These are phyloP conservation scores for Citrus australasica DNA, from an alignment of 345 rosid genomes.

Conservation along the genomic window DNA sequence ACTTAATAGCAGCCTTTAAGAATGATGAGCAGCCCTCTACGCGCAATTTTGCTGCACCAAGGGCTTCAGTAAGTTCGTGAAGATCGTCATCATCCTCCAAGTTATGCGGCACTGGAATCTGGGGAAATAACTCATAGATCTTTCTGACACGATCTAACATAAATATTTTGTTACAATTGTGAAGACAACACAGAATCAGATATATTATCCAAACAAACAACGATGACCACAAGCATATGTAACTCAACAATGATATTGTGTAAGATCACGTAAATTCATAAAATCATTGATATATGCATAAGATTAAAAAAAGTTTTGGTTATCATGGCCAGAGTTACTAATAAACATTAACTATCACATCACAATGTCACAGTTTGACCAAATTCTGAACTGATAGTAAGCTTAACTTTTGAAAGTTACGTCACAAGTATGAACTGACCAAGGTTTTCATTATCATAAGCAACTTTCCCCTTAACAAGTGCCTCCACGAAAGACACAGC, in stretches of 20 bases:
- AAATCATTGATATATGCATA: background rate
- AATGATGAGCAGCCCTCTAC: constrained; percentile 80
- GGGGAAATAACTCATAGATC: constrained; percentile 81
- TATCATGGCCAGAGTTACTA: background rate
- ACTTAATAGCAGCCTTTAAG: constrained; percentile 88
- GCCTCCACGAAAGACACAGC: constrained; percentile 68
- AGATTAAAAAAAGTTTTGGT: background rate
- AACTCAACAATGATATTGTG: background rate
- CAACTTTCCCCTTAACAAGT: constrained; percentile 67
- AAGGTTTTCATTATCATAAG: constrained; percentile 58
- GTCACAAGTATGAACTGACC: constrained; percentile 50
- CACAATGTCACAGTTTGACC: background rate
- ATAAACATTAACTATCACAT: background rate
- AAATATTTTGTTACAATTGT: constrained; percentile 28
- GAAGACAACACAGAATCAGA: background rate
- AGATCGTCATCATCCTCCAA: constrained; percentile 71
- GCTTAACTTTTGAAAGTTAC: constrained; percentile 1
- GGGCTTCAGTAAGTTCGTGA: constrained; percentile 74
- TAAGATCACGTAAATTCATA: background rate
- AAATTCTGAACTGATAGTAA: background rate
- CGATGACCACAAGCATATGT: background rate
- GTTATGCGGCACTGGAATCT: constrained; percentile 64
- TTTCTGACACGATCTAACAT: constrained; percentile 68
- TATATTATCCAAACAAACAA: background rate
- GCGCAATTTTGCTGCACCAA: constrained; percentile 81